These are phyloP conservation scores for Rhizopogon vesiculosus DNA, from an alignment of 768 basidiomycete species.

Conservation along the genomic window DNA sequence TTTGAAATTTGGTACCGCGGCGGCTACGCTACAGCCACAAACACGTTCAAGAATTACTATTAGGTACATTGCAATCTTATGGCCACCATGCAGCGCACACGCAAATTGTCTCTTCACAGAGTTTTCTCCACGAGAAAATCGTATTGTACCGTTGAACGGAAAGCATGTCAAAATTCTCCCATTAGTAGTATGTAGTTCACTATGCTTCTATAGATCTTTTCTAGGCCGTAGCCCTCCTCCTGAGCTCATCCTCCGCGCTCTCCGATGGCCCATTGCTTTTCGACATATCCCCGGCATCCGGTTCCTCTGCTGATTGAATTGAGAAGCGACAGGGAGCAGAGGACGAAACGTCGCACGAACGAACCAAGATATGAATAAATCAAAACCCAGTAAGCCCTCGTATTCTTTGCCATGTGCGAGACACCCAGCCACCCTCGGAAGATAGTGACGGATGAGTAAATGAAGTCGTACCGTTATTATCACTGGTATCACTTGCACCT, in stretches of 20 bases:
- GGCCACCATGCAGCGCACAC: constrained; percentile 1
- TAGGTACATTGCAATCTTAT: not conserved
- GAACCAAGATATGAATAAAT: constrained; percentile 55
- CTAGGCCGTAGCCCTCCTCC: constrained; percentile 44
- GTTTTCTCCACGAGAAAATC: not conserved
- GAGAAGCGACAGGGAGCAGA: constrained; percentile 20
- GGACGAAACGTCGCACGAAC: constrained; percentile 26
- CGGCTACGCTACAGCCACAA: not conserved
- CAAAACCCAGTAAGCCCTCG: constrained; percentile 67
- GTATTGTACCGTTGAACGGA: not conserved
- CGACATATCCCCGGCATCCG: constrained; percentile 15
- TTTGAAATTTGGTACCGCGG: not conserved
- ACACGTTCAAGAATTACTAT: not conserved
- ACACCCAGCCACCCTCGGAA: constrained; percentile 59
- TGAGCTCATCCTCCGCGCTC: constrained; percentile 40
- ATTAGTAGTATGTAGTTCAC: constrained; percentile 10
- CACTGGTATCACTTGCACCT: constrained; percentile 17
- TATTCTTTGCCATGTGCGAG: constrained; percentile 63
- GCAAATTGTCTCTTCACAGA: not conserved
- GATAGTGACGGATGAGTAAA: constrained; percentile 55
- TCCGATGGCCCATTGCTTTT: constrained; percentile 30
- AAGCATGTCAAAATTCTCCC: constrained; percentile 11
- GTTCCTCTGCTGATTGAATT: constrained; percentile 24
- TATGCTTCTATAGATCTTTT: constrained; percentile 25
- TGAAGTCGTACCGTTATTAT: constrained; percentile 73